Evolutionary conservation across 768 basidiomycete species (phyloP).

Genomic region (Cantharellus anzutake): DNA sequence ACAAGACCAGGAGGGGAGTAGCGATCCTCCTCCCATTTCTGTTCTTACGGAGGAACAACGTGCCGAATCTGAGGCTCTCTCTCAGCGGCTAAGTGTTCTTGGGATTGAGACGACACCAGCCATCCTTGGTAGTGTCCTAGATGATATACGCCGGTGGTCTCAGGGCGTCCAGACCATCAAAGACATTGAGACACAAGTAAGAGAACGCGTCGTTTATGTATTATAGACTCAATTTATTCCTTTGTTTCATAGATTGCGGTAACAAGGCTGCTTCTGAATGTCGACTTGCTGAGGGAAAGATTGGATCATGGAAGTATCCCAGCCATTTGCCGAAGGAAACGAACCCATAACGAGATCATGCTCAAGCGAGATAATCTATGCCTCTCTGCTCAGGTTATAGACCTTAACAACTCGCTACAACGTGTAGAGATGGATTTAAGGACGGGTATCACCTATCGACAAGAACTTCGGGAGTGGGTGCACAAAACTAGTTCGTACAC

Average conservation of each 20-base stretch:
- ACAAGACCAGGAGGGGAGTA: neutral
- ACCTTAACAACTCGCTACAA: too few relatives aligned
- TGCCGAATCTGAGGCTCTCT: neutral
- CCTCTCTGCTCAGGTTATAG: too few relatives aligned
- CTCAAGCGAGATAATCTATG: neutral
- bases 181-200: neutral
- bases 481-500: too few relatives aligned
- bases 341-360: neutral
- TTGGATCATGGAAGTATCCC: neutral
- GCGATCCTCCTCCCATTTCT: neutral
- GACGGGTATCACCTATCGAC: too few relatives aligned
- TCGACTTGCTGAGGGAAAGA: neutral
- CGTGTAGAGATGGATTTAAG: too few relatives aligned
- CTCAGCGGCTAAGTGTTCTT: neutral
- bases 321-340: neutral
- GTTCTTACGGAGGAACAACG: neutral
- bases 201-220: neutral
- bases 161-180: neutral
- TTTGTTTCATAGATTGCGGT: neutral
- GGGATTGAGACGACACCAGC: neutral
- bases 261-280: neutral
- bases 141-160: neutral
- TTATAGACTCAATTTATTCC: neutral
- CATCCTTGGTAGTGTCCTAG: neutral
- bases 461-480: too few relatives aligned